Evolutionary conservation across 23 red algal genomes (phyloP), one percentile per base, ranked within the genome.

Genomic region (Agarophyton chilense): DNA sequence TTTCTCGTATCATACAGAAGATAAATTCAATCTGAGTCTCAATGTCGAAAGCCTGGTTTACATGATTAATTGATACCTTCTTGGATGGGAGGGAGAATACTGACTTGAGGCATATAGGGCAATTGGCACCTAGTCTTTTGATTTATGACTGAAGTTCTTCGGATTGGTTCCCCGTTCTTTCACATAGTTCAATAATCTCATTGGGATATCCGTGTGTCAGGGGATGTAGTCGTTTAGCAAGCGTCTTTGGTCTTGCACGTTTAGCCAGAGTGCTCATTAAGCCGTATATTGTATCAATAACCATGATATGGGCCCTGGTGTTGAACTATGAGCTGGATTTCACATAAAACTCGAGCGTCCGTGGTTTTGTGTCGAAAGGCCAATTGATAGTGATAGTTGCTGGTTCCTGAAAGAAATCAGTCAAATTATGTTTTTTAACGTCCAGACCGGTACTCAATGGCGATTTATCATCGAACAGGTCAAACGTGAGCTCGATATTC

Each of bases 21-120:
- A 66, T 28, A 64, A 74, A 76, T 40, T 87, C 83, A 65, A 77
- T 62, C 57, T 87, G 65, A n/a, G 75, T 49, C 66, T 87, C 65
- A 5, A 38, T 41, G 45, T 87, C 75, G 83, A 87, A 87, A 14
- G 38, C 83, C 40, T 87, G 42, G 46, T 74, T 76, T 14, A 87
- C 70, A 46, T 87, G 65, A 10, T 35, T 87, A n/a, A 87, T 51
- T 10, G 83, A 87, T 11, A 87, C 24, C 39, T 76, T 86, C 70
- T 72, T 70, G 14, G 62, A 38, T 9, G 83, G 66, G 16, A 43
- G 13, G 25, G 79, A 50, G 28, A 50, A 12, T 34, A 64, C 47
- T 17, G 41, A 74, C 41, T 42, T 32, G 19, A 65, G 39, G 50
- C 83, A 74, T 74, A 87, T 41, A 21, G 1, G n/a, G 43, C 64